phyloP scores from a whole-genome alignment of 1,284 basidiomycete species.

The Schizophyllum commune region DNA sequence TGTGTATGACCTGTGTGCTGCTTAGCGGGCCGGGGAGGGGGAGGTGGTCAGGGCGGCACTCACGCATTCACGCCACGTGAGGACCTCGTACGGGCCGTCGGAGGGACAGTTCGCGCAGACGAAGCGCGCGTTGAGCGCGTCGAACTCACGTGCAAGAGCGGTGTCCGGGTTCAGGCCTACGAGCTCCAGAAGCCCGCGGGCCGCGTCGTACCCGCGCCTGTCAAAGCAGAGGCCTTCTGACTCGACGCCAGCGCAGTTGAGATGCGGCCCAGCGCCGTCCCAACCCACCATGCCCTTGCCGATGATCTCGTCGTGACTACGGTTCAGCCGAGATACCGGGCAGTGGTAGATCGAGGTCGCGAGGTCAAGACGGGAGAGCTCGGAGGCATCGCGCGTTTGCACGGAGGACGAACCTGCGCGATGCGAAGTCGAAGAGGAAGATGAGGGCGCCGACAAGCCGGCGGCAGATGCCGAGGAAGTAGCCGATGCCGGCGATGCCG shows the following conservation, averaged over 20 bases:
- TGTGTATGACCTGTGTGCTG: background rate
- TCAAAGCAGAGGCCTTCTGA: background rate
- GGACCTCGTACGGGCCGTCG: background rate
- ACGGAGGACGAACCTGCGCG: background rate
- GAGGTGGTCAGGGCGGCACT: background rate
- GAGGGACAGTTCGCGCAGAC: background rate
- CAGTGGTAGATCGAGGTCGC: background rate
- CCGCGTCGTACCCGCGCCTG: background rate
- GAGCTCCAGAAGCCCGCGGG: background rate
- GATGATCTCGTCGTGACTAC: background rate
- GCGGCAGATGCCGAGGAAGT: too few species aligned
- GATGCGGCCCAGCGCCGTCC: background rate
- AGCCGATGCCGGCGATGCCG: background rate
- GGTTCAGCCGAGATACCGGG: background rate
- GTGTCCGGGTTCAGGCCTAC: background rate
- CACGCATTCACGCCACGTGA: background rate
- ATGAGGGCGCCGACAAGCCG: background rate
- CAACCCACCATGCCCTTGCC: background rate
- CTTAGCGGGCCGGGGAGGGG: background rate
- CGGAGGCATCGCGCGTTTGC: background rate
- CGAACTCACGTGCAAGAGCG: background rate
- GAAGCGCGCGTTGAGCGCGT: background rate
- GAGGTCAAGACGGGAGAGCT: background rate
- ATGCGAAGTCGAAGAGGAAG: background rate
- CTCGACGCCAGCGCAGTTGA: background rate